Conservation (phyloP, 78 protist genomes). For the Dictyostelium intermedium region DNA sequence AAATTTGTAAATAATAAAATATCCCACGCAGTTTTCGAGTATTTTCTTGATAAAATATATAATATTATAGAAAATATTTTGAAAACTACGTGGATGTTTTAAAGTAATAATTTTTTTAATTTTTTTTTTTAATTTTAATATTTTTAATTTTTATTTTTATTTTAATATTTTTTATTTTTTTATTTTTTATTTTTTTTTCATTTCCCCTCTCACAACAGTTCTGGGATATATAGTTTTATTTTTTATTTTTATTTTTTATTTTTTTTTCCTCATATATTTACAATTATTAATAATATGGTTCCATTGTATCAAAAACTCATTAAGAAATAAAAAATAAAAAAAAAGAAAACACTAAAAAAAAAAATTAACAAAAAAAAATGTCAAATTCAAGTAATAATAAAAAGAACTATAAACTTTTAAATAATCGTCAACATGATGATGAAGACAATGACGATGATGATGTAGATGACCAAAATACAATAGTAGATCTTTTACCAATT, state of each 20-base stretch:
- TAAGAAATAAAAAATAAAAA: background rate
- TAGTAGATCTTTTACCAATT: background rate
- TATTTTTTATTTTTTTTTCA: background rate
- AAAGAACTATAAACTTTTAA: background rate
- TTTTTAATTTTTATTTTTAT: too few relatives aligned
- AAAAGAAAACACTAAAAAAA: background rate
- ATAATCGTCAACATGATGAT: background rate
- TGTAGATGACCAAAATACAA: background rate
- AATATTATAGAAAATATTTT: too few relatives aligned
- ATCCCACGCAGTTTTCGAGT: background rate
- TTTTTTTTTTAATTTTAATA: too few relatives aligned
- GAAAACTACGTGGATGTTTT: too few relatives aligned
- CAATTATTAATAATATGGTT: background rate
- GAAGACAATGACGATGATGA: background rate
- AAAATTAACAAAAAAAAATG: background rate
- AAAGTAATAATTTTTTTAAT: too few relatives aligned
- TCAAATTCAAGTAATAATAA: constrained; percentile 3
- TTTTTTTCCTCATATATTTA: background rate
- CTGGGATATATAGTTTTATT: background rate
- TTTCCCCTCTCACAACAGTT: background rate
- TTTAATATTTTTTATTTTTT: background rate
- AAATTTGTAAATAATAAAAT: background rate
- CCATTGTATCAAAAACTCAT: background rate
- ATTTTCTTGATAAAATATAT: too few relatives aligned
- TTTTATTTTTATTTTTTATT: background rate